These are phyloP conservation scores for Fusarium verticillioides DNA, from an alignment of 2,329 filamentous ascomycete genomes.

Conservation along the genomic window DNA sequence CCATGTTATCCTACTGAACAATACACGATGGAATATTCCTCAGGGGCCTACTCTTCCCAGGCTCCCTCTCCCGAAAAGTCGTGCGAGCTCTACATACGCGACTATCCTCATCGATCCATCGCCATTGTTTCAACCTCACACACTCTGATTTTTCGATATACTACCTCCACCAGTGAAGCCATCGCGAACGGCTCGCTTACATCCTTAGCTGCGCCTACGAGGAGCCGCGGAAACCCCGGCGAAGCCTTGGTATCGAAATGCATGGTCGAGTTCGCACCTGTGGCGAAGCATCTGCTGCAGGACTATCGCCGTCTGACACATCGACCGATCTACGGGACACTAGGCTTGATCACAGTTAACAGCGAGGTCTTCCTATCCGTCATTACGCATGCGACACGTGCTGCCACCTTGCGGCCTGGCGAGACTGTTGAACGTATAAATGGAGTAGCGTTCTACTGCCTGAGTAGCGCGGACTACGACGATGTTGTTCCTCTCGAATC, in stretches of 20 bases:
- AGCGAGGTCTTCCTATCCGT: slow-evolving; percentile 92
- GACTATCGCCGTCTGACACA: slow-evolving; percentile 82
- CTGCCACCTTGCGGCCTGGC: slow-evolving; percentile 84
- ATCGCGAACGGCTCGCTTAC: slow-evolving; percentile 68
- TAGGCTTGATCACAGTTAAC: slow-evolving; percentile 86
- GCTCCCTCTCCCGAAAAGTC: slow-evolving; percentile 66
- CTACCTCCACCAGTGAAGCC: slow-evolving; percentile 69
- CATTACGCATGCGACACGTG: slow-evolving; percentile 80
- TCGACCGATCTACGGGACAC: slow-evolving; percentile 82
- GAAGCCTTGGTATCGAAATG: slow-evolving; percentile 69
- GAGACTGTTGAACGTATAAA: slow-evolving; percentile 91
- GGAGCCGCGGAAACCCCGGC: slow-evolving; percentile 55
- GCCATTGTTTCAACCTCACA: slow-evolving; percentile 83
- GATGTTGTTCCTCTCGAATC: slow-evolving; percentile 71
- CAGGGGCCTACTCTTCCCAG: slow-evolving; percentile 58
- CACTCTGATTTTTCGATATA: slow-evolving; percentile 86
- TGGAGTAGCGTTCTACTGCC: slow-evolving; percentile 90
- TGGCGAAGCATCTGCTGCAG: slow-evolving; percentile 72
- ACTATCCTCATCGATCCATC: slow-evolving; percentile 87
- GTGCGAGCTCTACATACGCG: slow-evolving; percentile 84
- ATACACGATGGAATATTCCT: slow-evolving; percentile 60
- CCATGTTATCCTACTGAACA: slow-evolving; percentile 30
- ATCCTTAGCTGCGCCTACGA: slow-evolving; percentile 61
- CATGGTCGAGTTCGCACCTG: slow-evolving; percentile 86
- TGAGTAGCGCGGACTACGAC: slow-evolving; percentile 89